phyloP scores from a whole-genome alignment of 306 rosid species.

The Casuarina cunninghamiana region DNA sequence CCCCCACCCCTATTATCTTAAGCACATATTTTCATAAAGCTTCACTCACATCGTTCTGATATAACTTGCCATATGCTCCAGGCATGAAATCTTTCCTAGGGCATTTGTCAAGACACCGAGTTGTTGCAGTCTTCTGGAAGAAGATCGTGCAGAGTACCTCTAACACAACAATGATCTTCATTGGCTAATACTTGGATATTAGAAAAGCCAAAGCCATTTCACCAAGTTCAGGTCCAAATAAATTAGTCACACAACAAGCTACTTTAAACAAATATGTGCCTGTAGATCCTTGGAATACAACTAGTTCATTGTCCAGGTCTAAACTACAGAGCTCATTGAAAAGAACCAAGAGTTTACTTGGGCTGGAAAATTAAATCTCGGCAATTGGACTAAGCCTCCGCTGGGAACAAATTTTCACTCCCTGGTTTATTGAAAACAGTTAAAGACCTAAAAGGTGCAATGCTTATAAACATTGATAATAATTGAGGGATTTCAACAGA shows the following conservation, averaged over 20 bases:
- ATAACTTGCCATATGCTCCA: not conserved
- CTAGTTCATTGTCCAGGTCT: not conserved
- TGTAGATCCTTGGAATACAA: not conserved
- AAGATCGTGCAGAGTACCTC: not conserved
- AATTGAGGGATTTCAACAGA: too few species aligned
- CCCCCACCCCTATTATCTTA: too few species aligned
- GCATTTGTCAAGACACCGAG: not conserved
- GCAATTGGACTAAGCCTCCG: not conserved
- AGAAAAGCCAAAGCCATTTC: not conserved
- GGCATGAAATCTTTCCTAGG: not conserved
- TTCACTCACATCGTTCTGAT: not conserved
- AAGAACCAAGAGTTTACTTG: not conserved
- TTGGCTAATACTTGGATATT: not conserved
- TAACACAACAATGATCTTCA: not conserved
- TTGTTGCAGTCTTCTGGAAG: not conserved
- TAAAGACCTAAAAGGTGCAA: too few species aligned
- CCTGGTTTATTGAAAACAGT: not conserved
- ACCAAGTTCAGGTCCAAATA: not conserved
- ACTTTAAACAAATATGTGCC: not conserved
- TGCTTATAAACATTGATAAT: too few species aligned
- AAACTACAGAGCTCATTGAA: not conserved
- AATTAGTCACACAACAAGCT: not conserved
- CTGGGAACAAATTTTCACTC: not conserved
- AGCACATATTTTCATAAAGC: not conserved
- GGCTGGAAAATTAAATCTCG: not conserved